These are phyloP conservation scores for Wickerhamomyces hampshirensis DNA, from an alignment of 805 yeast species.

Conservation along the genomic window DNA sequence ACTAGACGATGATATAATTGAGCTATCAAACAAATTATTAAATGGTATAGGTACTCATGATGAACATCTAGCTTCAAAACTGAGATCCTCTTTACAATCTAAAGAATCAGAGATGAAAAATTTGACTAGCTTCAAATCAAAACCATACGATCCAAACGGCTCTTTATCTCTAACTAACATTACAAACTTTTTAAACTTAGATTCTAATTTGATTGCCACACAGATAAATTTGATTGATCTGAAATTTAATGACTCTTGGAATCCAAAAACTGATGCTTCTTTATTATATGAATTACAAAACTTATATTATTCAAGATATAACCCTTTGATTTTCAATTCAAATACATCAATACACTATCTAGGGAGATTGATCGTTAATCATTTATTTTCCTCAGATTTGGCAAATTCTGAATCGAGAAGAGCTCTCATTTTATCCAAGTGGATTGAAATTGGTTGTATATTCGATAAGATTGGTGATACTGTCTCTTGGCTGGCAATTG, in stretches of 20 bases:
- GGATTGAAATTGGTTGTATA: conserved; percentile 80
- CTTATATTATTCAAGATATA: conserved; percentile 39
- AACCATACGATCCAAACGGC: conserved; percentile 17
- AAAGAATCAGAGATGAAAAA: conserved; percentile 43
- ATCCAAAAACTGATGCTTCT: conserved; percentile 74
- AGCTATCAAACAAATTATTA: conserved; percentile 50
- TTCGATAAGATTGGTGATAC: conserved; percentile 83
- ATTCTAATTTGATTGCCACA: conserved; percentile 50
- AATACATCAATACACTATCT: conserved; percentile 67
- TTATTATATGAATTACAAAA: conserved; percentile 48
- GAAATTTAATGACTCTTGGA: conserved; percentile 65
- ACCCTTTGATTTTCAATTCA: conserved; percentile 76
- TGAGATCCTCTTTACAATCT: conserved; percentile 48
- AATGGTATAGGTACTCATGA: conserved; percentile 44
- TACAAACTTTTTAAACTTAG: conserved; percentile 50
- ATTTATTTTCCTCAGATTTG: conserved; percentile 45
- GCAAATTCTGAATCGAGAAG: conserved; percentile 36
- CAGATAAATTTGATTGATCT: conserved; percentile 66
- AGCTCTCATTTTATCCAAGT: conserved; percentile 65
- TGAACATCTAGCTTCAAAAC: conserved; percentile 40
- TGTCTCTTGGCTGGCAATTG: conserved; percentile 92
- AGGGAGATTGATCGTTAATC: conserved; percentile 64
- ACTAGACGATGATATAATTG: conserved; percentile 56
- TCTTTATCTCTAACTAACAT: conserved; percentile 26
- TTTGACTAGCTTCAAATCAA: conserved; percentile 26